A percentile compares a stretch with the other conserved stretches of the same genome.
Evolutionary conservation across 1,284 basidiomycete genomes (phyloP).

Genomic region (Trichosporon asahii): DNA sequence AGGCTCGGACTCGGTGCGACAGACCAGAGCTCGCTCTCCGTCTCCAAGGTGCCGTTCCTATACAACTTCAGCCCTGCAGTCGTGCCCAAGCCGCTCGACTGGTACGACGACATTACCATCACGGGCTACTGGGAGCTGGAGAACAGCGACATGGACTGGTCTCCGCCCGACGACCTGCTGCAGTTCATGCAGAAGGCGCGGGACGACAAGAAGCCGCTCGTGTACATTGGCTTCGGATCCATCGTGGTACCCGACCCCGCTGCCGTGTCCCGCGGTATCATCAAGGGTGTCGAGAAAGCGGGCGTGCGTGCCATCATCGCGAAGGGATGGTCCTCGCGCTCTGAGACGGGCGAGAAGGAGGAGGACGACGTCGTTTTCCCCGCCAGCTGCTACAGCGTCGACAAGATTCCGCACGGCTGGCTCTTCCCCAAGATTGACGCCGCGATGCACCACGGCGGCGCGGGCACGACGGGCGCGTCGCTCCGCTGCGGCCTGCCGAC

Average conservation of each 20-base stretch:
- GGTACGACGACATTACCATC: conserved; percentile 63
- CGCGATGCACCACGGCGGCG: conserved; percentile 68
- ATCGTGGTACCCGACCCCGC: conserved; percentile 70
- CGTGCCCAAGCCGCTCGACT: conserved; percentile 69
- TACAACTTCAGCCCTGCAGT: conserved; percentile 92
- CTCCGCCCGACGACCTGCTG: conserved; percentile 57
- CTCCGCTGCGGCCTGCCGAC: conserved; percentile 70
- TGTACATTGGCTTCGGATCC: conserved; percentile 69
- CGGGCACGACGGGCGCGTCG: conserved; percentile 67
- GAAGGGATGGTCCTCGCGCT: conserved; percentile 70
- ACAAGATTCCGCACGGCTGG: conserved; percentile 77
- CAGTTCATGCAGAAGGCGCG: conserved; percentile 61
- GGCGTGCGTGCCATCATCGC: conserved; percentile 68
- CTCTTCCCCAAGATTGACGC: conserved; percentile 62
- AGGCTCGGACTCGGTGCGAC: conserved; percentile 73
- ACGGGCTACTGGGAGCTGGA: conserved; percentile 64
- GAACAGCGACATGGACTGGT: conserved; percentile 61
- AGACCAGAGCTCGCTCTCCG: conserved; percentile 15
- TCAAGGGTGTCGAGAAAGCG: conserved; percentile 64
- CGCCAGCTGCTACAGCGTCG: conserved; percentile 52
- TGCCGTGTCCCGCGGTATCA: conserved; percentile 62
- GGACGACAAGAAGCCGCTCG: conserved; percentile 61
- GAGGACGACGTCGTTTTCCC: conserved; percentile 53
- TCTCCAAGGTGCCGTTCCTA: conserved; percentile 72
- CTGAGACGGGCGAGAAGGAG: conserved; percentile 48